phyloP scores from a whole-genome alignment of 495 filamentous ascomycete genomes.

The Tuber microsphaerosporum region DNA sequence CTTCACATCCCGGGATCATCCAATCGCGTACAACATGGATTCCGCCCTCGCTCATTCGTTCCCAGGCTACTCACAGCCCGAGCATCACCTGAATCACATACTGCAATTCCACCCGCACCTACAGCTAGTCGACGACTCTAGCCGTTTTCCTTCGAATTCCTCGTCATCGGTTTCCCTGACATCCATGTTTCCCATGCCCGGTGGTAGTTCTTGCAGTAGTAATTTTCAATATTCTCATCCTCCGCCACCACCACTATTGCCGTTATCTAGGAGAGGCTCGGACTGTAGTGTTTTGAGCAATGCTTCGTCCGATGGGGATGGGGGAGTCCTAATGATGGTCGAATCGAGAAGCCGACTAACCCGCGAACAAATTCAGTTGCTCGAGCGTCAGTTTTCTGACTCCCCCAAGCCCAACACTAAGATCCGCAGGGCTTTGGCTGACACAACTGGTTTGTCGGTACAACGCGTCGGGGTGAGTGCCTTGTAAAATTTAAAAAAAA shows the following conservation, averaged over 20 bases:
- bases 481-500: slow-evolving; percentile 36
- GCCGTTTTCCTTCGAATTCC: slow-evolving; percentile 29
- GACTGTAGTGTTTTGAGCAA: slow-evolving; percentile 25
- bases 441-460: slow-evolving; percentile 34
- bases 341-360: slow-evolving; percentile 31
- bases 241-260: slow-evolving; percentile 27
- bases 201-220: slow-evolving; percentile 18
- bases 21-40: slow-evolving; percentile 21
- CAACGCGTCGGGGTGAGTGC: slow-evolving; percentile 39
- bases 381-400: slow-evolving; percentile 38
- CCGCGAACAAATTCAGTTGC: slow-evolving; percentile 31
- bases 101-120: slow-evolving; percentile 21
- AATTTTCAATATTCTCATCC: slow-evolving; percentile 5
- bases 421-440: slow-evolving; percentile 29
- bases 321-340: slow-evolving; percentile 24
- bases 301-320: slow-evolving; percentile 21
- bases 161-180: slow-evolving; percentile 23
- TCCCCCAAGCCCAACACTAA: slow-evolving; percentile 36
- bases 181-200: slow-evolving; percentile 32
- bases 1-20: neutral
- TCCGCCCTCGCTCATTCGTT: slow-evolving; percentile 32
- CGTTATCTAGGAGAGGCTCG: slow-evolving; percentile 32
- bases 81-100: slow-evolving; percentile 19
- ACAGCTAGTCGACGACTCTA: slow-evolving; percentile 23
- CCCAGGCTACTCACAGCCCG: slow-evolving; percentile 32